These are phyloP conservation scores for Candida yuanshanica DNA, from an alignment of 805 yeast genomes.

Conservation along the genomic window DNA sequence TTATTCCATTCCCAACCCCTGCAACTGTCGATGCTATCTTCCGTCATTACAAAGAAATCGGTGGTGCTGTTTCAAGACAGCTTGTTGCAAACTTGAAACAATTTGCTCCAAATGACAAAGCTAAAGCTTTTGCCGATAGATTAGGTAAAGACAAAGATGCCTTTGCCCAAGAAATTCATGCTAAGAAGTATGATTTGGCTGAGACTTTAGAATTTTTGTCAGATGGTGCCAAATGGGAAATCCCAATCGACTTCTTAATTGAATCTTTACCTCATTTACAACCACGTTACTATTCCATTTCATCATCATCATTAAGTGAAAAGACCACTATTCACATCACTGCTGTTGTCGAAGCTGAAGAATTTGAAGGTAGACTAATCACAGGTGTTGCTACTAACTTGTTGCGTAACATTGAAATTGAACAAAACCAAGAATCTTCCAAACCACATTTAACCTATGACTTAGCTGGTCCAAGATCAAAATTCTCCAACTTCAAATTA, in stretches of 20 bases:
- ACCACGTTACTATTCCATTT: conserved; percentile 94
- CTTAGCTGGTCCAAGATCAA: conserved; percentile 79
- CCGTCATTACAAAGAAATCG: conserved; percentile 83
- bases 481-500: conserved; percentile 42
- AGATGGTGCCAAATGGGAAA: conserved; percentile 63
- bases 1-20: conserved; percentile 66
- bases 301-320: conserved; percentile 79
- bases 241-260: conserved; percentile 80
- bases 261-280: conserved; percentile 79
- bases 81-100: conserved; percentile 64
- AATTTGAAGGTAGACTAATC: conserved; percentile 25
- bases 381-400: conserved; percentile 89
- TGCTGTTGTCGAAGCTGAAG: conserved; percentile 73
- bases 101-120: conserved; percentile 69
- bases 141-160: conserved; percentile 63
- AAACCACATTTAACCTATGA: conserved; percentile 55
- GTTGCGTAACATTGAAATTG: conserved; percentile 62
- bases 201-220: conserved; percentile 65
- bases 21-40: conserved; percentile 85
- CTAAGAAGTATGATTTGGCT: conserved; percentile 63
- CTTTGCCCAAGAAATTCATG: conserved; percentile 62
- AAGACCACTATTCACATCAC: conserved; percentile 76
- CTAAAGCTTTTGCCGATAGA: conserved; percentile 32
- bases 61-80: conserved; percentile 93
- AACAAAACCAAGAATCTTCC: conserved; percentile 42